These are phyloP conservation scores for Aspergillus ustus DNA, from an alignment of 2,329 filamentous ascomycete genomes.

Conservation along the genomic window DNA sequence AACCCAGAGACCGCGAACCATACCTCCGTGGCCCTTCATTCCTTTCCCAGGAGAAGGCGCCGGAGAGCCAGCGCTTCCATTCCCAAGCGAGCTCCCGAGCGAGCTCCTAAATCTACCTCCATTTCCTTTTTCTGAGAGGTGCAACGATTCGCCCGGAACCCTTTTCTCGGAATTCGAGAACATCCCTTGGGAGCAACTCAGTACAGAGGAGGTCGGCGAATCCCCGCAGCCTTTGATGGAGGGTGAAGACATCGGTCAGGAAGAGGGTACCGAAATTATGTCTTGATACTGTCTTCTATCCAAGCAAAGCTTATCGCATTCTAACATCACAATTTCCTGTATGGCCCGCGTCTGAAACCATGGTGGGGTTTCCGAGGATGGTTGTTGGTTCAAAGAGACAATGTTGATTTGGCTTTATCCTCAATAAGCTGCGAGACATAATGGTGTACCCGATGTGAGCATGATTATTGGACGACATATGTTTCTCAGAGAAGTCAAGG, in stretches of 20 bases:
- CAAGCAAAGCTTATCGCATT: not conserved
- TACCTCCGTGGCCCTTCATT: constrained; percentile 1
- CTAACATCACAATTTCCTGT: not conserved
- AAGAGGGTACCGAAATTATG: not conserved
- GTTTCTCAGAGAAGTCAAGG: not conserved
- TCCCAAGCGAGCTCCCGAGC: constrained; percentile 1
- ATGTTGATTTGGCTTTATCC: not conserved
- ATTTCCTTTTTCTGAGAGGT: not conserved
- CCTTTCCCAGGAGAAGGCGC: constrained; percentile 2
- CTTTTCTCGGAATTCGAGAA: not conserved
- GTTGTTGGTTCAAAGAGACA: not conserved
- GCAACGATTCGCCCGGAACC: not conserved
- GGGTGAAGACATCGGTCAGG: not conserved
- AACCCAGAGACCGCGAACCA: not conserved
- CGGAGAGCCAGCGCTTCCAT: constrained; percentile 2
- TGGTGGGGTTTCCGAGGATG: not conserved
- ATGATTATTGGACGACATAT: not conserved
- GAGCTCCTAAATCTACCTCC: not conserved
- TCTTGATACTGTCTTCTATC: not conserved
- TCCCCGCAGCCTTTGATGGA: not conserved
- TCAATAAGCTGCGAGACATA: not conserved
- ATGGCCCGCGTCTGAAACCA: not conserved
- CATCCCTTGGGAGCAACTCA: constrained; percentile 3
- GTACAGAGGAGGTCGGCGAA: not conserved
- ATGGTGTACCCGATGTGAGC: not conserved